Evolutionary conservation across 2,329 filamentous ascomycete species (phyloP).

Genomic region (Fulvia fulva): DNA sequence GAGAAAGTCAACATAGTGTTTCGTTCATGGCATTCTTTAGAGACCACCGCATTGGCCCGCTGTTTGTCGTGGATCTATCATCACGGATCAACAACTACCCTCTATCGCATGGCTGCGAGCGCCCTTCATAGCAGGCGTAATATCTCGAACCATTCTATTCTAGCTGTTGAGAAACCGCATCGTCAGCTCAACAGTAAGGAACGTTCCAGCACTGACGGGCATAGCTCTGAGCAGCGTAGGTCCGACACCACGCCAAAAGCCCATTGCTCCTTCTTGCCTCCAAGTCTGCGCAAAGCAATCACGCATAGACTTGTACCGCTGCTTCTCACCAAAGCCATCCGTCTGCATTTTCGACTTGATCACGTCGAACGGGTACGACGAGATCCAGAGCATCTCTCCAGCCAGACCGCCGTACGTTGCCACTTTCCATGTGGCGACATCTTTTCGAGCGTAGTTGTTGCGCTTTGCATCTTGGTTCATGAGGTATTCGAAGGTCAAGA

Average conservation of each 20-base stretch:
- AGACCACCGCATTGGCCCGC: no score
- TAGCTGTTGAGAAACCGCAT: slow-evolving; percentile 37
- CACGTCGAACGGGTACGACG: slow-evolving; percentile 93
- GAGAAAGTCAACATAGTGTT: not conserved
- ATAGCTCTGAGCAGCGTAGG: slow-evolving; percentile 91
- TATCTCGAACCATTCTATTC: no score
- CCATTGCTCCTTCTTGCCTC: slow-evolving; percentile 68
- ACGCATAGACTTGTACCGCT: slow-evolving; percentile 75
- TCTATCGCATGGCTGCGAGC: no score
- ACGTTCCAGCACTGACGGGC: slow-evolving; percentile 97
- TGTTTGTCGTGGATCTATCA: no score
- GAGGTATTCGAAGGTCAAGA: slow-evolving; percentile 88
- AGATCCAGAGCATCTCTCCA: slow-evolving; percentile 89
- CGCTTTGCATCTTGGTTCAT: slow-evolving; percentile 86
- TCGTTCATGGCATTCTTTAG: no score
- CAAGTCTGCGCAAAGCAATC: slow-evolving; percentile 86
- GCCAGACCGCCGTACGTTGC: slow-evolving; percentile 90
- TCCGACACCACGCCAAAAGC: slow-evolving; percentile 92
- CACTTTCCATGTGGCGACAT: slow-evolving; percentile 79
- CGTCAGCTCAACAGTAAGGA: slow-evolving; percentile 61
- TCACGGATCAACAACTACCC: no score
- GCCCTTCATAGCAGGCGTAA: no score
- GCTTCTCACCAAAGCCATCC: slow-evolving; percentile 74
- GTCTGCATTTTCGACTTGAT: slow-evolving; percentile 99
- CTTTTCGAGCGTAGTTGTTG: slow-evolving; percentile 69